Conservation (phyloP, 768 basidiomycete species). For the Tricholomella constricta region DNA sequence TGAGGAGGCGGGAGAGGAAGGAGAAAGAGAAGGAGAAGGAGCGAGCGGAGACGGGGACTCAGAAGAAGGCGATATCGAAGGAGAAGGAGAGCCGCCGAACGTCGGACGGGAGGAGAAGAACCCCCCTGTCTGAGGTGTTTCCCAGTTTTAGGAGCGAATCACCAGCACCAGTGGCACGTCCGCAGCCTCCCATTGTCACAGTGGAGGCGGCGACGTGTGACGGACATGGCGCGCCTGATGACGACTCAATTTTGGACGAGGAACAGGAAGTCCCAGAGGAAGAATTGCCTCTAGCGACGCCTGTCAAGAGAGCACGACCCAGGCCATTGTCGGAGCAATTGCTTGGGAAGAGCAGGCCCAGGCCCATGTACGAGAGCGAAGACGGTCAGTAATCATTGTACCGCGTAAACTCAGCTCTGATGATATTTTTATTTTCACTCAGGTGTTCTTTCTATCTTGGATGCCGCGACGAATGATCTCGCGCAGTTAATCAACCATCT, state of each 20-base stretch:
- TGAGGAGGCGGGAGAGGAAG: conserved; percentile 30
- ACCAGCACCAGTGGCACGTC: background rate
- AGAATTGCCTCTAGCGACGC: conserved; percentile 32
- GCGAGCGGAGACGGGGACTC: conserved; percentile 20
- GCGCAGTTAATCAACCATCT: conserved; percentile 77
- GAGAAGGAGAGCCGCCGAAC: conserved; percentile 47
- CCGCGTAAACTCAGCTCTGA: conserved; percentile 1
- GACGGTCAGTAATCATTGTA: conserved; percentile 39
- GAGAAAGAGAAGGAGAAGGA: conserved; percentile 22
- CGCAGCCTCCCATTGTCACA: conserved; percentile 33
- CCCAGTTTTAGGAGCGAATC: conserved; percentile 35
- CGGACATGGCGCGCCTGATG: conserved; percentile 40
- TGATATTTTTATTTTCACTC: conserved; percentile 5
- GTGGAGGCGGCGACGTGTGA: conserved; percentile 58
- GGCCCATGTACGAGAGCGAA: conserved; percentile 54
- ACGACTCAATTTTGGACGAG: conserved; percentile 19
- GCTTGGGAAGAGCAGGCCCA: conserved; percentile 49
- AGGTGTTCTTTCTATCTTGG: conserved; percentile 71
- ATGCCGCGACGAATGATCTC: conserved; percentile 79
- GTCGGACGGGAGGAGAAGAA: conserved; percentile 55
- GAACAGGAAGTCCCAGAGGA: conserved; percentile 19
- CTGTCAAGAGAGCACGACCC: conserved; percentile 46
- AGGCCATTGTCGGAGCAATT: conserved; percentile 70
- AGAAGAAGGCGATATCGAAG: conserved; percentile 26
- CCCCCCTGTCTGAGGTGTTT: conserved; percentile 61